Evolutionary conservation across 345 rosid genomes (phyloP).

Genomic region (Melastoma malabathricum): DNA sequence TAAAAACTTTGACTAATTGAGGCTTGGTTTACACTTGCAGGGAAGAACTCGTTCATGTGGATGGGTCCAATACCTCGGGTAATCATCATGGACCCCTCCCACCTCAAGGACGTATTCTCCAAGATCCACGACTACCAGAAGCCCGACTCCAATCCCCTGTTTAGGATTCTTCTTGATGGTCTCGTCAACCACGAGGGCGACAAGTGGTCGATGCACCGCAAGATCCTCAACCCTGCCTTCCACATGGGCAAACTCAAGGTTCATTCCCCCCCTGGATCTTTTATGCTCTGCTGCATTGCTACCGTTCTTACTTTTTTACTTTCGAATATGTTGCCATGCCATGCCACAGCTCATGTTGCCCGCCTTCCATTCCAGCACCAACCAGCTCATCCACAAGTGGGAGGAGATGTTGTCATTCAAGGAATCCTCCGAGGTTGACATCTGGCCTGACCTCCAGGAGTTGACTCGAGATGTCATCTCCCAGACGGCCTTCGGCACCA

Average conservation of each 20-base stretch:
- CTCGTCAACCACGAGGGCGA: constrained; percentile 7
- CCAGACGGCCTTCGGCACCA: constrained; percentile 36
- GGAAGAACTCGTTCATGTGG: constrained; percentile 13
- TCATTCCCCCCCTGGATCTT: not conserved
- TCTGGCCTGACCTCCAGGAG: constrained; percentile 24
- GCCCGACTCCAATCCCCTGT: constrained; percentile 7
- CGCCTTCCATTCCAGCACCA: constrained; percentile 12
- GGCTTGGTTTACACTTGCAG: constrained; percentile 5
- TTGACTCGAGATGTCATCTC: constrained; percentile 35
- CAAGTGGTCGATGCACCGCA: constrained; percentile 11
- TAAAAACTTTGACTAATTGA: too few relatives aligned
- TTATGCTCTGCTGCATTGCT: not conserved
- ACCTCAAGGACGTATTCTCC: constrained; percentile 7
- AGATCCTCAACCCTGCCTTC: constrained; percentile 15
- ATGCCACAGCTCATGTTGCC: constrained; percentile 22
- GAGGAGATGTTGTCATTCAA: constrained; percentile 2
- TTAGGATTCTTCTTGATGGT: constrained; percentile 4
- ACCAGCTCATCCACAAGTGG: constrained; percentile 22
- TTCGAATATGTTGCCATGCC: not conserved
- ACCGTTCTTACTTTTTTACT: not conserved
- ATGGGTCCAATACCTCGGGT: constrained; percentile 12
- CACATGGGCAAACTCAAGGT: not conserved
- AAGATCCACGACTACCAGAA: constrained; percentile 7
- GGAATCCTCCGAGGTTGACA: constrained; percentile 18
- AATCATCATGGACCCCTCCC: constrained; percentile 9